These are phyloP conservation scores for Helichrysum umbraculigerum DNA, from an alignment of 129 eudicot genomes.

Conservation along the genomic window DNA sequence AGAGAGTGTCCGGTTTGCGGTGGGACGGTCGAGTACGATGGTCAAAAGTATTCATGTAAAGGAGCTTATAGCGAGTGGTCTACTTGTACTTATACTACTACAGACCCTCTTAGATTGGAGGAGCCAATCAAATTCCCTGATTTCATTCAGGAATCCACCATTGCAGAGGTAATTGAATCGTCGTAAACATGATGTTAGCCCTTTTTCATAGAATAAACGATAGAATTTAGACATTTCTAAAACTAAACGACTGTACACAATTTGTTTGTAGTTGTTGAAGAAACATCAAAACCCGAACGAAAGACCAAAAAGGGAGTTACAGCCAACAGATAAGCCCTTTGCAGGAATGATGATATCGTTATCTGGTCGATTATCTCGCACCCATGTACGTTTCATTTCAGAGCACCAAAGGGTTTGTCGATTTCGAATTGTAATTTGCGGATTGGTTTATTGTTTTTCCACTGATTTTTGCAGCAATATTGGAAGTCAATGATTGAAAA, in stretches of 20 bases:
- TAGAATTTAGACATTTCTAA: not conserved
- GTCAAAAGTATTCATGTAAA: constrained; percentile 42
- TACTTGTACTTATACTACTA: constrained; percentile 59
- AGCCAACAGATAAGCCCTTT: constrained; percentile 53
- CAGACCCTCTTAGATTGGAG: constrained; percentile 55
- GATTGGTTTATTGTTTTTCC: not conserved
- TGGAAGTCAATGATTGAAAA: constrained; percentile 78
- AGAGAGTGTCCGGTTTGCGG: constrained; percentile 64
- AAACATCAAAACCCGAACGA: constrained; percentile 44
- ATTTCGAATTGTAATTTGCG: not conserved
- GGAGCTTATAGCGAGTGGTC: constrained; percentile 84
- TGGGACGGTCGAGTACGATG: constrained; percentile 41
- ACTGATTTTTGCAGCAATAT: constrained; percentile 50
- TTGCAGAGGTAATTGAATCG: constrained; percentile 50
- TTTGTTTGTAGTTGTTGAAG: constrained; percentile 42
- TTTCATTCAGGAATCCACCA: constrained; percentile 44
- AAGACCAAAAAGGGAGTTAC: constrained; percentile 35
- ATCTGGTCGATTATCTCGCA: constrained; percentile 71
- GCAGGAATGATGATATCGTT: constrained; percentile 67
- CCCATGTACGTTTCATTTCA: constrained; percentile 49
- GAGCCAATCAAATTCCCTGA: constrained; percentile 53
- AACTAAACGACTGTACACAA: not conserved
- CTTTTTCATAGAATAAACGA: too few relatives aligned
- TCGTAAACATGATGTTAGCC: not conserved
- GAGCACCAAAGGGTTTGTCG: not conserved